Evolutionary conservation across 2,329 filamentous ascomycete genomes (phyloP).

Genomic region (Coniella lustricola): DNA sequence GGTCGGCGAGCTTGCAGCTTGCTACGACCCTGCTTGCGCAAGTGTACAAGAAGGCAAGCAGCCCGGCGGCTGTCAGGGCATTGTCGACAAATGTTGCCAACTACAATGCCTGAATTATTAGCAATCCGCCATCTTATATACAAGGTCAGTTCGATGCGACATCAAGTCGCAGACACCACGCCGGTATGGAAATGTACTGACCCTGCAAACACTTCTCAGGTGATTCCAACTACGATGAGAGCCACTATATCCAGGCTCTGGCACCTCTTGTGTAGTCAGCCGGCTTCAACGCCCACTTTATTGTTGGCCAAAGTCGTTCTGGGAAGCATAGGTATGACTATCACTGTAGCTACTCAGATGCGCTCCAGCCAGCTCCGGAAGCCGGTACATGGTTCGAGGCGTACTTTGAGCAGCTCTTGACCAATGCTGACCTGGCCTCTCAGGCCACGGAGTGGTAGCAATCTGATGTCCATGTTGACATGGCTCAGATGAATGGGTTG

Average conservation of each 20-base stretch:
- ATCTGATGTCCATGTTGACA: neutral
- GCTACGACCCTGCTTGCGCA: conserved; percentile 40
- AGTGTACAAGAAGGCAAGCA: conserved; percentile 44
- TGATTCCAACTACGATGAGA: conserved; percentile 46
- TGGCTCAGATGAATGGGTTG: too few relatives aligned
- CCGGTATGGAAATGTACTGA: neutral
- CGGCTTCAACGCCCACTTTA: conserved; percentile 41
- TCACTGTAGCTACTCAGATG: conserved; percentile 44
- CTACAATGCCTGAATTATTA: conserved; percentile 44
- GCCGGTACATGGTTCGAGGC: conserved; percentile 62
- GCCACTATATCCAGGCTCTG: conserved; percentile 56
- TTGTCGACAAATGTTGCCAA: conserved; percentile 53
- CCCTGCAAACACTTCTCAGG: conserved; percentile 20
- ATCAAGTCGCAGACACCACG: neutral
- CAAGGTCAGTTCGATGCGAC: conserved; percentile 8
- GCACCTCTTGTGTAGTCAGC: conserved; percentile 49
- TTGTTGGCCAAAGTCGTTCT: conserved; percentile 45
- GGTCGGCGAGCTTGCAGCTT: conserved; percentile 44
- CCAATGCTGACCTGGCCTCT: conserved; percentile 49
- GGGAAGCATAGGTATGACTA: conserved; percentile 50
- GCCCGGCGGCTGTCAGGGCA: conserved; percentile 43
- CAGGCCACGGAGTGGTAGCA: conserved; percentile 15
- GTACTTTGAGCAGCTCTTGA: conserved; percentile 51
- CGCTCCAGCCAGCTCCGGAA: conserved; percentile 60
- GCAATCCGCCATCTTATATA: conserved; percentile 28